Evolutionary conservation across 108 stramenopile species (phyloP), one percentile per base, ranked within the genome.

Genomic region (Conticribra guillardii): DNA sequence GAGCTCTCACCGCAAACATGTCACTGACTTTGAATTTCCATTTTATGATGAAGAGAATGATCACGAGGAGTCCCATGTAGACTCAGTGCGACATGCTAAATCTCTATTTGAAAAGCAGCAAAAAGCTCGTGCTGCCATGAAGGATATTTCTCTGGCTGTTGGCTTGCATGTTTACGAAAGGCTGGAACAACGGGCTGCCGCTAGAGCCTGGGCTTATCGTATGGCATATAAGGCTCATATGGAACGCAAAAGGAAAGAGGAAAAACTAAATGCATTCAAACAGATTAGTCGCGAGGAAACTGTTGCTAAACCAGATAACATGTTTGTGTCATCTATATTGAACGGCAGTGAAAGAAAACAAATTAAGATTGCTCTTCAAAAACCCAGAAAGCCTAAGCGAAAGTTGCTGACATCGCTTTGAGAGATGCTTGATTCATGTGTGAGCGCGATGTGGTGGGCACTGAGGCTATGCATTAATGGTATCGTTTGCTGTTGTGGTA

Each of bases 31-130:
- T 76, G 93, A 94, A 52, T 71, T 88, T 65, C 93, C 90, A 1
- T 92, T 85, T 69, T 89, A 89, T 66, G 93, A 94, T 50, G 92
- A 94, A 41, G 89, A 87, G 76, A 84, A 89, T 23, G 79, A 88
- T 24, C 83, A 84, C 57, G 89, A 92, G 57, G 77, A 79, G 34
- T 86, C 90, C 0, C 81, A 87, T 53, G 64, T 82, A 26, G 93
- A 94, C 47, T 77, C 84, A 2, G 58, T 87, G 49, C 66, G 79
- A 46, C 75, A 89, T 41, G 89, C 89, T 37, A 92, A 87, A 58
- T 80, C 89, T 3, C 74, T 87, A 0, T 94, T 84, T 67, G 93
- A 94, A 65, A 73, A 80, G 47, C 90, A 92, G 52, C 76, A 79
- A 21, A 50, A 78, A 51, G 87, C 87, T 27, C 79, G 82, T 23